Evolutionary conservation across 129 eudicot genomes (phyloP).

Genomic region (Tanacetum coccineum): DNA sequence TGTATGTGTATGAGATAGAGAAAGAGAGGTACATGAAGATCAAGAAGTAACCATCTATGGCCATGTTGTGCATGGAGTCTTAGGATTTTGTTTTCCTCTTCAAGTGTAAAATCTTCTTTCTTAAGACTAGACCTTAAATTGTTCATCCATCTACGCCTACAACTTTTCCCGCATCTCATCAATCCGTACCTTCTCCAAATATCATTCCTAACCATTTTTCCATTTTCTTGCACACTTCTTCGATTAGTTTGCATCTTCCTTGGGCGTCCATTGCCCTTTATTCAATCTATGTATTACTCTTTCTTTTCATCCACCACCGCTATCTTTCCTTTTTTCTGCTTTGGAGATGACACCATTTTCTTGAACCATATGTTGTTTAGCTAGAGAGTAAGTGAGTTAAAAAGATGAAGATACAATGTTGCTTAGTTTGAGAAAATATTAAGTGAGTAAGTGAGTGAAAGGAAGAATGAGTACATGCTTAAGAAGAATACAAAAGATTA

Average conservation of each 20-base stretch:
- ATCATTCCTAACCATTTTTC: constrained; percentile 57
- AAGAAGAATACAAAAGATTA: too few relatives aligned
- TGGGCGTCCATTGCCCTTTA: constrained; percentile 70
- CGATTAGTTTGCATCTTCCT: constrained; percentile 49
- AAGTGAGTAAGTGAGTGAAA: too few relatives aligned
- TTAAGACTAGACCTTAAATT: too few relatives aligned
- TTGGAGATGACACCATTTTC: neutral
- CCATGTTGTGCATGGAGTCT: constrained; percentile 58
- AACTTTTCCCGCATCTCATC: too few relatives aligned
- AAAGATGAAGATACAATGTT: too few relatives aligned
- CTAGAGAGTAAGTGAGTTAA: too few relatives aligned
- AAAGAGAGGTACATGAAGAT: constrained; percentile 39
- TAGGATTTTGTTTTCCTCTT: constrained; percentile 34
- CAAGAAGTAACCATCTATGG: constrained; percentile 76
- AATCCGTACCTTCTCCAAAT: too few relatives aligned
- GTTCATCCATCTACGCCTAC: too few relatives aligned
- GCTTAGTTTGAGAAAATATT: too few relatives aligned
- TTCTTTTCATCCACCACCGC: neutral
- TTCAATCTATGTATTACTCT: constrained; percentile 18
- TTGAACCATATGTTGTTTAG: neutral
- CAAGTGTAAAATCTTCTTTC: too few relatives aligned
- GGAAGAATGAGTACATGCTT: too few relatives aligned
- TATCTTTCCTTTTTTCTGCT: neutral
- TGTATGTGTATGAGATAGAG: neutral
- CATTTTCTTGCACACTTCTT: constrained; percentile 51